Evolutionary conservation across 1,284 basidiomycete genomes (phyloP).

Genomic region (Ganoderma resinaceum): DNA sequence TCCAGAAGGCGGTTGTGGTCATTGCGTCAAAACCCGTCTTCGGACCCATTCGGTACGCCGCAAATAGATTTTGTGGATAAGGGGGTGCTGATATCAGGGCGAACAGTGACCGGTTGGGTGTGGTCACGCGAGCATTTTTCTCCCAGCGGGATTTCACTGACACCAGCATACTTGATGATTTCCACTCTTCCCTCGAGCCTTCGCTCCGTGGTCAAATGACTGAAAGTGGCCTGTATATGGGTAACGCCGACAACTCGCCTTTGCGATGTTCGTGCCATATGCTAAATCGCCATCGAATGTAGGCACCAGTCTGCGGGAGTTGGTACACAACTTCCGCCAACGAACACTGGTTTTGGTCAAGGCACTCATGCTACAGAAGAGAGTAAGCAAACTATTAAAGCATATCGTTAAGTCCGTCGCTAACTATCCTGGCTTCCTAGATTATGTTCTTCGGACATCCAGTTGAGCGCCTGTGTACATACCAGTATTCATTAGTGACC

Average conservation of each 20-base stretch:
- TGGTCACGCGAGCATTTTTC: constrained; percentile 92
- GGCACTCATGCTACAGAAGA: constrained; percentile 91
- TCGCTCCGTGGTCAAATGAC: constrained; percentile 75
- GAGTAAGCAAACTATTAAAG: constrained; percentile 52
- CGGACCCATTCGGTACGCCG: constrained; percentile 77
- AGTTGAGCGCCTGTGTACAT: constrained; percentile 95
- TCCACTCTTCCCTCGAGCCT: constrained; percentile 76
- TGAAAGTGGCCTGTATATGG: constrained; percentile 88
- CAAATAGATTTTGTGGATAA: too few species aligned
- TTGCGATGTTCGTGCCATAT: background rate
- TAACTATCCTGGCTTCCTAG: constrained; percentile 46
- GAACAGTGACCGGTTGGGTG: constrained; percentile 89
- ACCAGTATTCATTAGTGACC: constrained; percentile 94
- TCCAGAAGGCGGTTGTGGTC: constrained; percentile 98
- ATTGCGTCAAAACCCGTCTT: constrained; percentile 91
- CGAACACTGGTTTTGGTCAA: constrained; percentile 95
- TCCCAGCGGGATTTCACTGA: constrained; percentile 90
- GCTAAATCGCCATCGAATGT: constrained; percentile 10
- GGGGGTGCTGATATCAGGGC: background rate
- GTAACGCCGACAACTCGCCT: constrained; percentile 47
- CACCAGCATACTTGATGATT: constrained; percentile 84
- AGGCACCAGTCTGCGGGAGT: constrained; percentile 92
- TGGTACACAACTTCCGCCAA: constrained; percentile 94
- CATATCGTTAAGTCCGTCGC: background rate
- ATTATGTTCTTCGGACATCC: constrained; percentile 98